Evolutionary conservation across 345 rosid genomes (phyloP).

Genomic region (Lagerstroemia speciosa): DNA sequence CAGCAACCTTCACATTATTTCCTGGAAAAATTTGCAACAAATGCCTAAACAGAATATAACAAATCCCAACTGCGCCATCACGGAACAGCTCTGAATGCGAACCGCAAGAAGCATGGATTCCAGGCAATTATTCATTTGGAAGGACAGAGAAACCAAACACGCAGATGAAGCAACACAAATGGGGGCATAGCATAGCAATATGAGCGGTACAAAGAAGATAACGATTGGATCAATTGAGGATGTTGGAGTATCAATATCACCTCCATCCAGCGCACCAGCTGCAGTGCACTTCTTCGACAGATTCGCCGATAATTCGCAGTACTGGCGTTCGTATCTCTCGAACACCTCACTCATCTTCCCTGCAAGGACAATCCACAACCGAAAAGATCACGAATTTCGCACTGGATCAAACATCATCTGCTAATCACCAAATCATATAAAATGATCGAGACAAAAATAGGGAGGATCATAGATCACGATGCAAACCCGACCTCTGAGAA

Average conservation of each 20-base stretch:
- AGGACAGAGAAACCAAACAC: not conserved
- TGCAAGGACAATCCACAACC: conserved; percentile 4
- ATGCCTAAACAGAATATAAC: not conserved
- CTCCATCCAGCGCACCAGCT: conserved; percentile 27
- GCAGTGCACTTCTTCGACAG: conserved; percentile 23
- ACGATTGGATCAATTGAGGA: not conserved
- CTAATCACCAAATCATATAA: not conserved
- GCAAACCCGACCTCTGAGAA: not conserved
- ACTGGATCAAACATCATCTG: not conserved
- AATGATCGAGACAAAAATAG: not conserved
- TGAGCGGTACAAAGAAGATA: not conserved
- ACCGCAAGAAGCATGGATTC: not conserved
- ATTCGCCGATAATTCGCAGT: conserved; percentile 22
- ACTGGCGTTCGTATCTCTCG: conserved; percentile 20
- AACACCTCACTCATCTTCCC: conserved; percentile 29
- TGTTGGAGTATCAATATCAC: conserved; percentile 7
- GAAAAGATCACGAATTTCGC: not conserved
- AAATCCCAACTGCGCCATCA: not conserved
- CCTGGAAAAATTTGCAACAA: not conserved
- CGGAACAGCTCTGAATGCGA: not conserved
- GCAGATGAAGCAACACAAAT: not conserved
- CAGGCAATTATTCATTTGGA: not conserved
- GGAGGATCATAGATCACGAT: not conserved
- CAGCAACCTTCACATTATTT: too few species aligned
- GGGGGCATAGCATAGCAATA: not conserved